Evolutionary conservation across 1,139 yeast genomes (phyloP), one percentile per base, ranked within the genome.

Genomic region (Arxiozyma telluris): DNA sequence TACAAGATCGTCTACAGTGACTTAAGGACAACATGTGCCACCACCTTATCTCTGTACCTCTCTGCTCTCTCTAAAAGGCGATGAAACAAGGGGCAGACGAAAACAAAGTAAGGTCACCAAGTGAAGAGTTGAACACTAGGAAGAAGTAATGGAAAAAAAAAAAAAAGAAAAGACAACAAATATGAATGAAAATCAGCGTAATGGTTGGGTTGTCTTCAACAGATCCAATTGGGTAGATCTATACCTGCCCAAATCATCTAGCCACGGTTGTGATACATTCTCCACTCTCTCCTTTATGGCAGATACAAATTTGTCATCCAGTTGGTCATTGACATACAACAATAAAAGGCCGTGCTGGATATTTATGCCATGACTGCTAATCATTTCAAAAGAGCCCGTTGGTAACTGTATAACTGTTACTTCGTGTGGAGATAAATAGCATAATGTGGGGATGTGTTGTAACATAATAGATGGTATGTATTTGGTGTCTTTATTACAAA

Each of bases 391-490:
- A 15, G 67, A 56, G 21, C 65, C 64, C 21, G 53, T 56, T 17
- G 69, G 69, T 49, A 66, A 54, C 50, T 65, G 68, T 22, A 65
- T 62, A 43, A 66, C 45, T 11, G 59, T 59, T n/a, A 62, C 64
- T 17, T 56, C 47, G 22, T 51, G 49, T 1, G 43, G 47, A 20
- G 66, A 58, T 53, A 59, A 56, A 47, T 58, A 61, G 49, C 64
- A 56, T 41, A 65, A 50, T 21, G 63, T 47, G 9, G 70, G 70
- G 1, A 67, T 50, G 50, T 67, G 70, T 50, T 65, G 61, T 41
- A 64, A 43, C 39, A 66, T 49, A 6, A 67, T 61, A 3, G 53
- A 39, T 4, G 70, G 61, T 20, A 64, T 52, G 4, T 55, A 58
- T 8, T 55, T 51, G n/a, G 41, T 30, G 44, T 66, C 70, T 45